phyloP scores from a whole-genome alignment of 2,329 filamentous ascomycete species.

The Colletotrichum gloeosporioides region DNA sequence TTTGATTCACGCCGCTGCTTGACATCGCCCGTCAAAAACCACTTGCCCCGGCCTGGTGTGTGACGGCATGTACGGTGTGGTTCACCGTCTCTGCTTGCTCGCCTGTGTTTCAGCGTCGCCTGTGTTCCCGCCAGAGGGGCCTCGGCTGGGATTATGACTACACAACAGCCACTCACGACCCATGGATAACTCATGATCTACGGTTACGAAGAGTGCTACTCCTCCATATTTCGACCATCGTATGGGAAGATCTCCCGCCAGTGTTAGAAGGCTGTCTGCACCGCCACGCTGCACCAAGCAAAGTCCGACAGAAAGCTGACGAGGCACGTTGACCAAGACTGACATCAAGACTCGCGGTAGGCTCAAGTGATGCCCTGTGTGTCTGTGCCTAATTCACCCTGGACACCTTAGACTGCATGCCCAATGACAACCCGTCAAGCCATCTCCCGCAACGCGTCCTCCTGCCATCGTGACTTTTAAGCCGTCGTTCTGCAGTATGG shows the following conservation, averaged over 20 bases:
- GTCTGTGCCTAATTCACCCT: background rate
- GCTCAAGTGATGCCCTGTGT: background rate
- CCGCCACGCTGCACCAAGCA: background rate
- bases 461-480: background rate
- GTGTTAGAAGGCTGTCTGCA: background rate
- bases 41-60: background rate
- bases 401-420: background rate
- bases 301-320: background rate
- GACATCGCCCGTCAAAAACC: background rate
- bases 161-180: background rate
- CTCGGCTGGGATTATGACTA: background rate
- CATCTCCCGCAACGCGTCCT: background rate
- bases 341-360: background rate
- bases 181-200: background rate
- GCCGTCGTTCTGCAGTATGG: background rate
- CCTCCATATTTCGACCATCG: background rate
- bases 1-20: background rate
- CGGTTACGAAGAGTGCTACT: background rate
- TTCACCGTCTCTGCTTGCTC: background rate
- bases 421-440: background rate
- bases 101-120: background rate
- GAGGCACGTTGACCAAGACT: background rate
- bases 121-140: background rate
- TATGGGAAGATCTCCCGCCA: background rate
- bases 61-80: background rate